Base-by-base conservation (phyloP, 2,329 filamentous ascomycete genomes). In the Colletotrichum lentis region DNA sequence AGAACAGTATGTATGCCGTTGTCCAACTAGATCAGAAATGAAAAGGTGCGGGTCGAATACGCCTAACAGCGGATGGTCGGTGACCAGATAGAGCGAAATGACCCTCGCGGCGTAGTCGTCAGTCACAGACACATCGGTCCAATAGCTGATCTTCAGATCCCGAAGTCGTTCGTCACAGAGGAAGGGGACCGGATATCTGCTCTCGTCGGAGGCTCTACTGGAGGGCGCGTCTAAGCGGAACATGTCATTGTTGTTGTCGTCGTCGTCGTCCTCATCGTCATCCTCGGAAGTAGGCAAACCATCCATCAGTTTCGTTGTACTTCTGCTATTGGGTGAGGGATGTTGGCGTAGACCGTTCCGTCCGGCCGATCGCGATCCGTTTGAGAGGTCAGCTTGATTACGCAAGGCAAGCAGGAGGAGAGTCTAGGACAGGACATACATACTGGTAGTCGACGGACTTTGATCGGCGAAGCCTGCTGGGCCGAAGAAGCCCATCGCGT, bases 1-100 rank as follows among this genome's bases (percentile, higher is more conserved):
- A 2, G 77, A 79, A 50, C 79, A 81, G 56, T 75, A 75, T 0
- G 70, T 67, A 3, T 60, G 52, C 16, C 65, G 62, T 4, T 71
- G 62, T 16, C 64, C 57, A 3, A 77, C 65, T 2, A 81, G 69
- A 60, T 80, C 75, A 11, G 71, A 55, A 16, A 81, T 65, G 49
- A 81, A 79, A 0, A 79, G 67, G 22, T 72, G 20, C 0, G 79
- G 68, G 31, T 79, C 73, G 49, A 81, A 81, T 0, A 74, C 62
- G 1, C 77, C 77, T 14, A 81, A 67, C 1, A 81, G 71, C 0
- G 79, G 78, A 58, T 80, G 77, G 14, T 82, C 79, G 1, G 78
- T 80, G 58, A 74, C 71, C 5, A 80, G 66, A 49, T 80, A 80
- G 1, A 77, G 64, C 2, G 78, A 80, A n/a, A 80, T 77, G 24